A percentile compares a stretch with the other conserved stretches of the same genome.
phyloP scores from a whole-genome alignment of 2,329 filamentous ascomycete genomes.

The Fusarium setosum region DNA sequence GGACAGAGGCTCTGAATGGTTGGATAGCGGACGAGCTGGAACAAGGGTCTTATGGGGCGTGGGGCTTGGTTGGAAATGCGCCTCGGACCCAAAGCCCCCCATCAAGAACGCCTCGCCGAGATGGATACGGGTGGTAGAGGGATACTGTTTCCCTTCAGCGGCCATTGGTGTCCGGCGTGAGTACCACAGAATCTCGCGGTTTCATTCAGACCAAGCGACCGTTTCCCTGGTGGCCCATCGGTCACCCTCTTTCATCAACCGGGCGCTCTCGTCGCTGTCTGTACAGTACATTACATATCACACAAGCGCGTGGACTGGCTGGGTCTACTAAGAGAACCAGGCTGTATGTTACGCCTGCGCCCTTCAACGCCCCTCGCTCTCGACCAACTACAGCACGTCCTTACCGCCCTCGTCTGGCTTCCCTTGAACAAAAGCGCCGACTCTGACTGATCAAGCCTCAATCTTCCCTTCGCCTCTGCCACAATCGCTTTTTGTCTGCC shows the following conservation, averaged over 20 bases:
- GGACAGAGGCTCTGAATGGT: constrained; percentile 31
- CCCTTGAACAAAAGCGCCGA: constrained; percentile 29
- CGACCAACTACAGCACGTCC: constrained; percentile 36
- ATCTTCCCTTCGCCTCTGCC: constrained; percentile 37
- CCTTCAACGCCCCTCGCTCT: constrained; percentile 30
- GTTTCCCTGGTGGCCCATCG: constrained; percentile 20
- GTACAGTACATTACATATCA: constrained; percentile 11
- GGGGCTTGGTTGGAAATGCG: constrained; percentile 41
- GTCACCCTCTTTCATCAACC: constrained; percentile 12
- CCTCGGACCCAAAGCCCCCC: constrained; percentile 39
- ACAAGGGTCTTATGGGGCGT: constrained; percentile 33
- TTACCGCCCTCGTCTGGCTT: constrained; percentile 35
- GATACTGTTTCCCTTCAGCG: constrained; percentile 13
- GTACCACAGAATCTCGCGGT: constrained; percentile 20
- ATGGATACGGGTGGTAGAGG: constrained; percentile 22
- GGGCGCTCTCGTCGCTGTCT: neutral
- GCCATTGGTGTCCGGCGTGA: neutral
- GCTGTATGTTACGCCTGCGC: constrained; percentile 39
- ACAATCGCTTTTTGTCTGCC: constrained; percentile 30
- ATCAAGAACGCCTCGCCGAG: constrained; percentile 41
- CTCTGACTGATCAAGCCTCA: constrained; percentile 38
- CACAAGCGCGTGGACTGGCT: constrained; percentile 36
- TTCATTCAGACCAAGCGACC: constrained; percentile 24
- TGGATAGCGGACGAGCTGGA: constrained; percentile 33
- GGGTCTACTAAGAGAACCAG: no score